Percentiles rank a stretch among this genome's conserved stretches.
Conservation (phyloP, 2,329 filamentous ascomycete species). For the Cucurbitaria berberidis region DNA sequence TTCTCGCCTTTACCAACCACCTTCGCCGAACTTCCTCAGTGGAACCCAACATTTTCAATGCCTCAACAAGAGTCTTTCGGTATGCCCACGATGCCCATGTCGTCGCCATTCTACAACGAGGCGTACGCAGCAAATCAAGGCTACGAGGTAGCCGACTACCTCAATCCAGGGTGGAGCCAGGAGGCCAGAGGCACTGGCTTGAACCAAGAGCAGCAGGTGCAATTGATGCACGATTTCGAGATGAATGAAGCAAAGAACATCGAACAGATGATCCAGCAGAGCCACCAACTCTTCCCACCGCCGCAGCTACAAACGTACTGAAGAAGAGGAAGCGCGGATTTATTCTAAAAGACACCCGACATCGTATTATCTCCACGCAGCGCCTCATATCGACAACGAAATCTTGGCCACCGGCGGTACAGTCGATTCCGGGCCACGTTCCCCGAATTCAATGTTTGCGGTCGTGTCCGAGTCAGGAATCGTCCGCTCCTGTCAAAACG, state of each 20-base stretch:
- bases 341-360: not conserved
- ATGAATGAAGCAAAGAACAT: conserved; percentile 53
- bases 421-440: too few species aligned
- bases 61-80: conserved; percentile 38
- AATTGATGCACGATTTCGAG: conserved; percentile 82
- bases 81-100: conserved; percentile 29
- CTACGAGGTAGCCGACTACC: conserved; percentile 49
- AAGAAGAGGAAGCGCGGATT: conserved; percentile 3
- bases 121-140: conserved; percentile 44
- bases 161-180: conserved; percentile 65
- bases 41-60: conserved; percentile 46
- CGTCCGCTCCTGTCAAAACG: not conserved
- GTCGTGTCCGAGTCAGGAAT: not conserved
- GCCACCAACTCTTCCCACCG: conserved; percentile 46
- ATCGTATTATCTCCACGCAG: not conserved
- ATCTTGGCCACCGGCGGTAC: not conserved
- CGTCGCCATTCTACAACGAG: conserved; percentile 44
- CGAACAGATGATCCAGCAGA: conserved; percentile 51
- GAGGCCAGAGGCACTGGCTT: conserved; percentile 55
- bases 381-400: not conserved
- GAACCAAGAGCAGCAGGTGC: conserved; percentile 79
- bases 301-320: conserved; percentile 39
- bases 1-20: conserved; percentile 45
- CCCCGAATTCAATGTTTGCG: not conserved
- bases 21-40: conserved; percentile 46